Evolutionary conservation across 2,329 filamentous ascomycete species (phyloP).

Genomic region (Fusarium falciforme): DNA sequence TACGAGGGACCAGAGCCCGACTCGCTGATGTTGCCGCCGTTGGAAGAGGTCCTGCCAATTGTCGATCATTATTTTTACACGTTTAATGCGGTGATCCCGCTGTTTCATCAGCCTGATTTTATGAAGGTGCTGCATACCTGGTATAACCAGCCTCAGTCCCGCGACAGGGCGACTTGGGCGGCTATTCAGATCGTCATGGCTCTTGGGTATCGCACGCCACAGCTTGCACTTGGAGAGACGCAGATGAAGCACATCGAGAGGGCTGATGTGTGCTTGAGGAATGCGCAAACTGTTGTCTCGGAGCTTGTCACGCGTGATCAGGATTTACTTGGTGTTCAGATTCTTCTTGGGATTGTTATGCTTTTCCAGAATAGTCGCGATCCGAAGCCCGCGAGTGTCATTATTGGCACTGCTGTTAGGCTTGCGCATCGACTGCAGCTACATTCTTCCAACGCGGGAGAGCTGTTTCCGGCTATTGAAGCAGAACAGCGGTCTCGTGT

Average conservation of each 20-base stretch:
- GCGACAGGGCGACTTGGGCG: slow-evolving; percentile 49
- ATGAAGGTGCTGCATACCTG: slow-evolving; percentile 51
- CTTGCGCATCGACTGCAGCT: slow-evolving; percentile 52
- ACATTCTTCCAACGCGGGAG: slow-evolving; percentile 45
- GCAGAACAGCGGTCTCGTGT: slow-evolving; percentile 50
- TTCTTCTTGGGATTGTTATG: slow-evolving; percentile 52
- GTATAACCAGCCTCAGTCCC: slow-evolving; percentile 42
- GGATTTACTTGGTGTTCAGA: slow-evolving; percentile 53
- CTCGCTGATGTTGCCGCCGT: slow-evolving; percentile 45
- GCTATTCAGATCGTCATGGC: slow-evolving; percentile 55
- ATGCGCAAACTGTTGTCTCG: slow-evolving; percentile 52
- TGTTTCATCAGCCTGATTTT: slow-evolving; percentile 52
- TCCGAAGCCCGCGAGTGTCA: slow-evolving; percentile 50
- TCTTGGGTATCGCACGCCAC: slow-evolving; percentile 47
- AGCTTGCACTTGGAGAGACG: slow-evolving; percentile 28
- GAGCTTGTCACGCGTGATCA: slow-evolving; percentile 53
- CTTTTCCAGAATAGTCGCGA: slow-evolving; percentile 53
- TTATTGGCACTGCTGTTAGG: slow-evolving; percentile 54
- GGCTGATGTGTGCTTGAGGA: slow-evolving; percentile 49
- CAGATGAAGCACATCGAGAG: slow-evolving; percentile 33
- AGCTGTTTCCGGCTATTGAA: slow-evolving; percentile 44
- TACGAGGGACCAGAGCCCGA: slow-evolving; percentile 32
- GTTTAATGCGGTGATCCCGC: slow-evolving; percentile 51
- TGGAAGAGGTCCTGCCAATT: slow-evolving; percentile 50
- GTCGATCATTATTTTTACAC: slow-evolving; percentile 52